phyloP scores from a whole-genome alignment of 208 protist species.

The Histomonas meleagridis region DNA sequence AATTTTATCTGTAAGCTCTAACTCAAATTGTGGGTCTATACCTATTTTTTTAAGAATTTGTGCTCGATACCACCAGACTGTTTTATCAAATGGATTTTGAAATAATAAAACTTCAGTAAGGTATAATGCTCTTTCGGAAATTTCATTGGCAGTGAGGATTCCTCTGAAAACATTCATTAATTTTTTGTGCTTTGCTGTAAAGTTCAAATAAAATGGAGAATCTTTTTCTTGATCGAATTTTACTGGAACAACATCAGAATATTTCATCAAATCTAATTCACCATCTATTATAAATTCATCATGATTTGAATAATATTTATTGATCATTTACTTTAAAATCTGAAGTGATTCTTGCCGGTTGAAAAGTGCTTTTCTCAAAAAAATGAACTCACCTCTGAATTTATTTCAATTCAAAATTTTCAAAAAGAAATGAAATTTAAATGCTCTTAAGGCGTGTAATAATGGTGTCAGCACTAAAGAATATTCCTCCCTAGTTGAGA shows the following conservation, averaged over 20 bases:
- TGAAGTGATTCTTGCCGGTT: too few species aligned
- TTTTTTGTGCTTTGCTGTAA: not conserved
- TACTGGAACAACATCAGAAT: not conserved
- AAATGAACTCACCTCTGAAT: too few species aligned
- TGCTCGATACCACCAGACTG: not conserved
- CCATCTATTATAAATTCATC: too few species aligned
- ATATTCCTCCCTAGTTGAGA: too few species aligned
- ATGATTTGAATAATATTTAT: too few species aligned
- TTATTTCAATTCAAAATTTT: too few species aligned
- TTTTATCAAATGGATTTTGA: not conserved
- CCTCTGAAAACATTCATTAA: not conserved
- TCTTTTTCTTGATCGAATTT: not conserved
- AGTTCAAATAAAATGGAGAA: not conserved
- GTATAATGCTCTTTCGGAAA: not conserved
- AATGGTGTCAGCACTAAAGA: too few species aligned
- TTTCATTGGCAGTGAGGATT: not conserved
- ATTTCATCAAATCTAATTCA: too few species aligned
- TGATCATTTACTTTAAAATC: too few species aligned
- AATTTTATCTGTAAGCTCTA: not conserved
- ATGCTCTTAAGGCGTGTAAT: too few species aligned
- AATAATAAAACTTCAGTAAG: not conserved
- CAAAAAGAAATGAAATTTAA: too few species aligned
- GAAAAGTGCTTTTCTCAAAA: too few species aligned
- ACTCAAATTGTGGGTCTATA: not conserved
- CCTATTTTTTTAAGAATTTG: not conserved